These are phyloP conservation scores for Neonectria sp. DNA, from an alignment of 2,329 filamentous ascomycete species.

Conservation along the genomic window DNA sequence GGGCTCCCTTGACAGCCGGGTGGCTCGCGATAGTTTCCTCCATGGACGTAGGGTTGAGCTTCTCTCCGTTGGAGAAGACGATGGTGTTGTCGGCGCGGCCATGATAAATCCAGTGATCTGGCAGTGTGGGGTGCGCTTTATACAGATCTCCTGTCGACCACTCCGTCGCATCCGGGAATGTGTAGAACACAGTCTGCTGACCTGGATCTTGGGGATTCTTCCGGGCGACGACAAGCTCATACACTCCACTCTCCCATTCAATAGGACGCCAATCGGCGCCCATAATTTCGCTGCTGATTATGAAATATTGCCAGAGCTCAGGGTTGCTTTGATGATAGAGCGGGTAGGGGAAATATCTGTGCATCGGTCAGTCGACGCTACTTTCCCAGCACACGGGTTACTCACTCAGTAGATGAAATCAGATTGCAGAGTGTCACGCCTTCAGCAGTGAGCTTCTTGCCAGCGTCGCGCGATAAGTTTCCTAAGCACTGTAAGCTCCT, in stretches of 20 bases:
- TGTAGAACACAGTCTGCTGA: constrained; percentile 56
- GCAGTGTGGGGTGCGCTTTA: constrained; percentile 52
- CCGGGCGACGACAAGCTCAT: constrained; percentile 52
- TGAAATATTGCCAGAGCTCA: background rate
- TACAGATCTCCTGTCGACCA: constrained; percentile 63
- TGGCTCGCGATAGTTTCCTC: constrained; percentile 52
- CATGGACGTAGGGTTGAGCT: constrained; percentile 58
- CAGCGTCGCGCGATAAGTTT: background rate
- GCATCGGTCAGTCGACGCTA: background rate
- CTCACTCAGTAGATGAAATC: background rate
- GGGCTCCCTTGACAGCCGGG: constrained; percentile 46
- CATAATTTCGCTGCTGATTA: background rate
- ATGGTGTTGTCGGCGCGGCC: constrained; percentile 59
- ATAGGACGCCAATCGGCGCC: background rate
- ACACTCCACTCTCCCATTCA: constrained; percentile 40
- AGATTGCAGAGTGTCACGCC: background rate
- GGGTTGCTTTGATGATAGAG: background rate
- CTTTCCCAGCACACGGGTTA: background rate
- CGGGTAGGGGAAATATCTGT: background rate
- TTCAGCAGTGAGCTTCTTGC: background rate
- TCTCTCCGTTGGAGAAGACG: constrained; percentile 59
- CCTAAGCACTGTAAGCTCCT: background rate
- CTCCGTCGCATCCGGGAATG: constrained; percentile 58
- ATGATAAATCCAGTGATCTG: constrained; percentile 53
- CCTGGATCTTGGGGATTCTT: constrained; percentile 43